Conservation (phyloP, 345 rosid genomes). For the Combretum micranthum region DNA sequence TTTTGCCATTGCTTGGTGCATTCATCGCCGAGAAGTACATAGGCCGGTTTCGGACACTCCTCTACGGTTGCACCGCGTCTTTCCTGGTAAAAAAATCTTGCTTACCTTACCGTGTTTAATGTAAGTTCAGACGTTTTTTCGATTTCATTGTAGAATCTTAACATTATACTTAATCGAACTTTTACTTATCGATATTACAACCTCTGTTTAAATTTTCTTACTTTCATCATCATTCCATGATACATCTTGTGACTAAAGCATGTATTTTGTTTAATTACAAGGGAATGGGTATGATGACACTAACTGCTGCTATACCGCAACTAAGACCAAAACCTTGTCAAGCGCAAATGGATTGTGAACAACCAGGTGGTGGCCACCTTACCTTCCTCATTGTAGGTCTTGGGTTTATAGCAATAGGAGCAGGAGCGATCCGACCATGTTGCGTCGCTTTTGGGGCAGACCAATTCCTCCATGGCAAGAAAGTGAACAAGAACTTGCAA, state of each 20-base stretch:
- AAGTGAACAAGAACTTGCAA: slow-evolving; percentile 37
- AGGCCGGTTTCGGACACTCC: slow-evolving; percentile 46
- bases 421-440: slow-evolving; percentile 51
- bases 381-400: slow-evolving; percentile 34
- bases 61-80: slow-evolving; percentile 38
- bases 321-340: slow-evolving; percentile 38
- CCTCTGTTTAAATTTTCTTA: neutral
- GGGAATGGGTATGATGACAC: slow-evolving; percentile 52
- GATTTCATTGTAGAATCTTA: too few relatives aligned
- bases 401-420: slow-evolving; percentile 39
- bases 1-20: slow-evolving; percentile 64
- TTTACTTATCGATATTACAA: neutral
- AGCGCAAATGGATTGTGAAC: slow-evolving; percentile 17
- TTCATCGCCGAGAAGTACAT: slow-evolving; percentile 43
- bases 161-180: too few relatives aligned
- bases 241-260: too few relatives aligned
- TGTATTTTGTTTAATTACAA: slow-evolving; percentile 9
- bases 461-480: slow-evolving; percentile 41
- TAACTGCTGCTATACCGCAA: slow-evolving; percentile 32
- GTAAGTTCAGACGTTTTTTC: too few relatives aligned
- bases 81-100: slow-evolving; percentile 26
- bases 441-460: slow-evolving; percentile 53
- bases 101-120: neutral
- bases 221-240: neutral
- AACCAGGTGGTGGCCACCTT: slow-evolving; percentile 35